Conservation (phyloP, 345 rosid species). For the Dovyalis caffra region DNA sequence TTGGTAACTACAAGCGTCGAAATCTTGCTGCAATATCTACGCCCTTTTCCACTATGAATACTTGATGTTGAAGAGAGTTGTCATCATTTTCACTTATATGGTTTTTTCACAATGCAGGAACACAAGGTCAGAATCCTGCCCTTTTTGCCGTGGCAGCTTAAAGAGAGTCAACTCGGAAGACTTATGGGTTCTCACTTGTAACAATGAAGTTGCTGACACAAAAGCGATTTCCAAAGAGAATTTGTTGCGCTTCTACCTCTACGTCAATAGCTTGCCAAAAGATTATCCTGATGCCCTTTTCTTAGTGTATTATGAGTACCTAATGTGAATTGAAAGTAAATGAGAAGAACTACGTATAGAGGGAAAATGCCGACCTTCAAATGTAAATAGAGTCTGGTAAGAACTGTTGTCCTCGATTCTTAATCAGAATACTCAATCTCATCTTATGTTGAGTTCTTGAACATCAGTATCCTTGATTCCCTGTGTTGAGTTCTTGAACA, state of each 20-base stretch:
- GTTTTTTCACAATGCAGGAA: constrained; percentile 54
- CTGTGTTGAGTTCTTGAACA: constrained; percentile 7
- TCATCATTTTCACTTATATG: neutral
- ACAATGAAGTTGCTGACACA: constrained; percentile 75
- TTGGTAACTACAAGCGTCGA: constrained; percentile 47
- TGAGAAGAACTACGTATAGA: constrained; percentile 49
- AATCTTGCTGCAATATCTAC: neutral
- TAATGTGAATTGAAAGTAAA: constrained; percentile 46
- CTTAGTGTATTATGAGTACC: constrained; percentile 78
- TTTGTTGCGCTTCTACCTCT: constrained; percentile 69
- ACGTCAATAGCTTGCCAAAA: constrained; percentile 74
- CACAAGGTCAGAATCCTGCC: constrained; percentile 88
- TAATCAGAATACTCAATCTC: constrained; percentile 16
- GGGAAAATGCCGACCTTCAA: constrained; percentile 41
- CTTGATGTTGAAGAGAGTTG: neutral
- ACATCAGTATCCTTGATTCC: neutral
- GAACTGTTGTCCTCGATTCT: constrained; percentile 25
- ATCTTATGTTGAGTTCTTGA: constrained; percentile 14
- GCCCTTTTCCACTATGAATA: neutral
- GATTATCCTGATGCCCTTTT: constrained; percentile 79
- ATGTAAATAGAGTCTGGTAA: constrained; percentile 57
- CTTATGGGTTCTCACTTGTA: constrained; percentile 88
- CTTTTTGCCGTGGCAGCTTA: constrained; percentile 90
- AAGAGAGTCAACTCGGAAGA: constrained; percentile 96
- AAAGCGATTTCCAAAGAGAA: constrained; percentile 71